Base-by-base conservation (phyloP, 352 stramenopile genomes). In the Pythium graminicola region DNA sequence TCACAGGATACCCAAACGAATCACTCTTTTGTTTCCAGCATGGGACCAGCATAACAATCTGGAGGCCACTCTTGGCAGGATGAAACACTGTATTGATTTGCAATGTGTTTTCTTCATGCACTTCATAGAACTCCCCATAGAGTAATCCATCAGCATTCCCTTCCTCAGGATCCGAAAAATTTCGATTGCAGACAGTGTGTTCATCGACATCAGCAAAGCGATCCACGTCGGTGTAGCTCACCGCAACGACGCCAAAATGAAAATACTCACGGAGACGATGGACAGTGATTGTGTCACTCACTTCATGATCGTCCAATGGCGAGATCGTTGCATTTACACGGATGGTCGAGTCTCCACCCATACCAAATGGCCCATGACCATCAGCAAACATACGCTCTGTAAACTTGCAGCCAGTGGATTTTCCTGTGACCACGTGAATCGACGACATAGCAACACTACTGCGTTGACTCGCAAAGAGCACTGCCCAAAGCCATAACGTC, bases 21-120 rank as follows among this genome's bases (percentile, higher is more conserved):
- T 81, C 77, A 50, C 68, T 79, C 67, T 92, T 92, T 55, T 89
- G 81, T 55, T 87, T 89, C 79, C 77, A 88, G 60, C 83, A 94
- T 0, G 81, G 75, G 35, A 86, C 62, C 4, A 94, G 35, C 33
- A 91, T 52, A 27, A 82, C 77, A 36, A 80, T 70, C 54, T 94
- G 81, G 24, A 90, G 54, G 1, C 81, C 79, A 28, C 57, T 74
- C 17, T 54, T 49, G 19, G 36, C 51, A 6, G 82, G 81, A 16
- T 75, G 70, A 36, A 92, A 92, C 32, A 57, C 64, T 2, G 67
- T 64, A 24, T 50, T 40, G n/a, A 89, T 56, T 3, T 73, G 26
- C 14, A 93, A 32, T 27, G 54, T 59, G 23, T 72, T 43, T 14
- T 64, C 62, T n/a, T 61, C 71, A 10, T 72, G 42, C 14, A 86